Percentiles rank a stretch among this genome's conserved stretches.
These are phyloP conservation scores for Herpetomonas tarakana DNA, from an alignment of 208 protist species.

Conservation along the genomic window DNA sequence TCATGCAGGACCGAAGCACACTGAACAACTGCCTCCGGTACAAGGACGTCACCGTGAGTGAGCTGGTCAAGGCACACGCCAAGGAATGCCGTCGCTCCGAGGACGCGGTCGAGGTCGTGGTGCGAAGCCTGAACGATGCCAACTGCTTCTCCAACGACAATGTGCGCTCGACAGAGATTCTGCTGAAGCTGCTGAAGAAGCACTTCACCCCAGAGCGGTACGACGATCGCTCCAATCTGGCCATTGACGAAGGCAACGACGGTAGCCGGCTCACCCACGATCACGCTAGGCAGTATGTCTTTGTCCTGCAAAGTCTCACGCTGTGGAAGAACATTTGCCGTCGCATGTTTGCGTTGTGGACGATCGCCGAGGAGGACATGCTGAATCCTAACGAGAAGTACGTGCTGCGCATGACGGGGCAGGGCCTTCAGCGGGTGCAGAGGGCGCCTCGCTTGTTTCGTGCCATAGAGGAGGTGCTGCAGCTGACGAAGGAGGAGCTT, in stretches of 20 bases:
- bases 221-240: constrained; percentile 46
- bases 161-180: constrained; percentile 58
- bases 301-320: constrained; percentile 95
- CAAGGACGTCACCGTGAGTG: constrained; percentile 81
- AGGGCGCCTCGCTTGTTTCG: constrained; percentile 79
- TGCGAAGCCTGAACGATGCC: constrained; percentile 90
- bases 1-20: constrained; percentile 51
- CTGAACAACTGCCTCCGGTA: constrained; percentile 83
- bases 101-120: constrained; percentile 68
- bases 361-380: constrained; percentile 94
- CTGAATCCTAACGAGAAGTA: constrained; percentile 83
- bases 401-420: constrained; percentile 87
- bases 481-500: constrained; percentile 85
- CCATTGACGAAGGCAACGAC: constrained; percentile 74
- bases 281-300: constrained; percentile 94
- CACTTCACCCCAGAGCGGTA: constrained; percentile 66
- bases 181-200: constrained; percentile 71
- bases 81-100: constrained; percentile 15
- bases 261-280: constrained; percentile 94
- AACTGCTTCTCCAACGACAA: constrained; percentile 91
- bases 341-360: constrained; percentile 90
- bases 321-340: constrained; percentile 95
- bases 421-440: constrained; percentile 95
- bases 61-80: constrained; percentile 66
- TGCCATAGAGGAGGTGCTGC: constrained; percentile 87